Evolutionary conservation across 805 yeast species (phyloP).

Genomic region (Teunomyces panamensis): DNA sequence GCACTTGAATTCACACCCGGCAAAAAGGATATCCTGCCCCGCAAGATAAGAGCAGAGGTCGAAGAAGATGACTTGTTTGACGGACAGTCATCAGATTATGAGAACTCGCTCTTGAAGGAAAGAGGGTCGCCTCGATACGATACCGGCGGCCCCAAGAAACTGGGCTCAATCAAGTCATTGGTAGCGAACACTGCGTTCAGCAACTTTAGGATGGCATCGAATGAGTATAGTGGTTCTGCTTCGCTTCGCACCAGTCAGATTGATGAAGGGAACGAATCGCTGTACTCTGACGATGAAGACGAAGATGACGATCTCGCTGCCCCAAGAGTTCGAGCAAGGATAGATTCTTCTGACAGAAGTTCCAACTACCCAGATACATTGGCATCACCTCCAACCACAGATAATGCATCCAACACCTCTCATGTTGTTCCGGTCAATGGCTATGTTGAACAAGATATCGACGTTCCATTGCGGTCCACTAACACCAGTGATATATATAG

Average conservation of each 20-base stretch:
- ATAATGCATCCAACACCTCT: slow-evolving; percentile 5
- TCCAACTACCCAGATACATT: slow-evolving; percentile 5
- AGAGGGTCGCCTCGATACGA: slow-evolving; percentile 8
- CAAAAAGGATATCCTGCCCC: neutral
- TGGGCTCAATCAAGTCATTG: slow-evolving; percentile 22
- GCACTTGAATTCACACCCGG: slow-evolving; percentile 18
- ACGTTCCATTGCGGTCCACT: neutral
- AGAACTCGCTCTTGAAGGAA: slow-evolving; percentile 3
- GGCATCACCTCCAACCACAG: slow-evolving; percentile 6
- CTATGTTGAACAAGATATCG: neutral
- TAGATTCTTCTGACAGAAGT: slow-evolving; percentile 6
- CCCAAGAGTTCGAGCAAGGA: neutral
- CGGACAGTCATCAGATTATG: neutral
- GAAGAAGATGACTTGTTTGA: neutral
- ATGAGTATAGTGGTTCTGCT: neutral
- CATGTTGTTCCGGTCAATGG: neutral
- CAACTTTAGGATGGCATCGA: slow-evolving; percentile 24
- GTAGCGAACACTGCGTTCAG: slow-evolving; percentile 37
- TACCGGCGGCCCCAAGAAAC: slow-evolving; percentile 11
- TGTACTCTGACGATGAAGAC: neutral
- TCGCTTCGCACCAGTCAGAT: neutral
- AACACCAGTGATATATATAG: neutral
- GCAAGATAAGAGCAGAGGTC: neutral
- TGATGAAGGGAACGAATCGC: neutral
- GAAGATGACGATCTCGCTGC: neutral